Percentiles rank a stretch among this genome's conserved stretches.
Evolutionary conservation across 306 rosid species (phyloP).

Genomic region (Begonia masoniana): DNA sequence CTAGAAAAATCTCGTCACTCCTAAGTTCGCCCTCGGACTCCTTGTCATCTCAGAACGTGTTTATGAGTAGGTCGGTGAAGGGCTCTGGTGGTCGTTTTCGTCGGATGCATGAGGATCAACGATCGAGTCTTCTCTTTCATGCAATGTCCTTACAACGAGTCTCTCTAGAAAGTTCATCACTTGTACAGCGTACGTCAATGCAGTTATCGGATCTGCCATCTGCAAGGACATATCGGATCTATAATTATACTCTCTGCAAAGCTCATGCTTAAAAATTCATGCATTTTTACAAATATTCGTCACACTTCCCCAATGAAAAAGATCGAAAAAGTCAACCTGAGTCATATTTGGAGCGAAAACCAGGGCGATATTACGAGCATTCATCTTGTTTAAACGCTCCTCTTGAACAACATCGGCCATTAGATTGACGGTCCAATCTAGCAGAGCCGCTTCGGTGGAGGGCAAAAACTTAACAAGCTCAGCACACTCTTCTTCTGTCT

Average conservation of each 20-base stretch:
- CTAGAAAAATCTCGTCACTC: constrained; percentile 20
- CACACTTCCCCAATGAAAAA: no score
- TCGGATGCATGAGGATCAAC: constrained; percentile 37
- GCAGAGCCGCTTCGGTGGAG: not conserved
- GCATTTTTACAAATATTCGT: no score
- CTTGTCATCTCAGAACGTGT: constrained; percentile 18
- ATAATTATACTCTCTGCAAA: no score
- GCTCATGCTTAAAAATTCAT: no score
- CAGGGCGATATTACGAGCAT: constrained; percentile 76
- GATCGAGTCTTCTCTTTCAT: constrained; percentile 44
- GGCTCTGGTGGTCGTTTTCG: constrained; percentile 34
- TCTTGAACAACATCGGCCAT: constrained; percentile 85
- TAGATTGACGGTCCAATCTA: constrained; percentile 35
- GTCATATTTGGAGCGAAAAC: constrained; percentile 99
- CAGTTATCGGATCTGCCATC: constrained; percentile 91
- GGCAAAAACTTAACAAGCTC: not conserved
- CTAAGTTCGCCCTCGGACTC: constrained; percentile 19
- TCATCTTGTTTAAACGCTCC: constrained; percentile 80
- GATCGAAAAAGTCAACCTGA: constrained; percentile 22
- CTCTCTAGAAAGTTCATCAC: constrained; percentile 84
- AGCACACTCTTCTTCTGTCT: not conserved
- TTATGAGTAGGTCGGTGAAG: constrained; percentile 29
- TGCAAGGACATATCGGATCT: constrained; percentile 10
- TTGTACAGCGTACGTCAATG: constrained; percentile 88
- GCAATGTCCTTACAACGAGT: constrained; percentile 43